A percentile compares a stretch with the other conserved stretches of the same genome.
These are phyloP conservation scores for Tolypocladium amazonense DNA, from an alignment of 2,329 filamentous ascomycete genomes.

Conservation along the genomic window DNA sequence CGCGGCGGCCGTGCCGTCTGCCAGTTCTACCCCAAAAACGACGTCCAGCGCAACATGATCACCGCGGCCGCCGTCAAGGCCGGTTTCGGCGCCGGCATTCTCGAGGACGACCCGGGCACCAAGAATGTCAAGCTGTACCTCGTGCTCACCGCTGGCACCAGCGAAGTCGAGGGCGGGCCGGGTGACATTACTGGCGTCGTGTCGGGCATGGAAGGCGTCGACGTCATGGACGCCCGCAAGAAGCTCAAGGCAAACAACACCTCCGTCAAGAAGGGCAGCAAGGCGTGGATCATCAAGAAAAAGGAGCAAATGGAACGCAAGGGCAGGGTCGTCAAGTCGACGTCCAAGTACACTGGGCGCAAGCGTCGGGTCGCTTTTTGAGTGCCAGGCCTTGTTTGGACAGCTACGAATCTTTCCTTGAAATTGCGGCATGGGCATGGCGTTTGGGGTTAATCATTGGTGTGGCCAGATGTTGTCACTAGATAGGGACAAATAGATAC, in stretches of 20 bases:
- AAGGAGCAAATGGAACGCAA: constrained; percentile 92
- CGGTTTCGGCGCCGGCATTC: constrained; percentile 86
- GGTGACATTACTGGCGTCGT: constrained; percentile 90
- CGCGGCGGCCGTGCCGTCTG: constrained; percentile 85
- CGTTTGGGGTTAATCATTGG: constrained; percentile 4
- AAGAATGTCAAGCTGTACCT: constrained; percentile 97
- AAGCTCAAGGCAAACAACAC: constrained; percentile 35
- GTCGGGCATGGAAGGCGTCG: constrained; percentile 77
- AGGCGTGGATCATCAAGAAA: constrained; percentile 74
- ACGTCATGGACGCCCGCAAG: constrained; percentile 61
- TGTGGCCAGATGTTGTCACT: neutral
- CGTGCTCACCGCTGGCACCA: constrained; percentile 76
- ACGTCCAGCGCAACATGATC: constrained; percentile 85
- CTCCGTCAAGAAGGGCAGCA: constrained; percentile 67
- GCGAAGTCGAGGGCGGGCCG: constrained; percentile 34
- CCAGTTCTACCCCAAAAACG: constrained; percentile 97
- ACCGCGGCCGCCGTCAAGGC: constrained; percentile 81
- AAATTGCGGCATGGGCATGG: constrained; percentile 10
- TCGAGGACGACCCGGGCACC: constrained; percentile 92
- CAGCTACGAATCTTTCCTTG: neutral
- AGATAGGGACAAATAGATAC: constrained; percentile 6
- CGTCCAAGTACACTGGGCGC: constrained; percentile 86
- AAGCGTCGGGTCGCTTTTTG: constrained; percentile 74
- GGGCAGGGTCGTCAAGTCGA: constrained; percentile 86
- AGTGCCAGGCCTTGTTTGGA: constrained; percentile 4